phyloP scores from a whole-genome alignment of 2,329 filamentous ascomycete genomes.

The Hymenoscyphus infarciens region DNA sequence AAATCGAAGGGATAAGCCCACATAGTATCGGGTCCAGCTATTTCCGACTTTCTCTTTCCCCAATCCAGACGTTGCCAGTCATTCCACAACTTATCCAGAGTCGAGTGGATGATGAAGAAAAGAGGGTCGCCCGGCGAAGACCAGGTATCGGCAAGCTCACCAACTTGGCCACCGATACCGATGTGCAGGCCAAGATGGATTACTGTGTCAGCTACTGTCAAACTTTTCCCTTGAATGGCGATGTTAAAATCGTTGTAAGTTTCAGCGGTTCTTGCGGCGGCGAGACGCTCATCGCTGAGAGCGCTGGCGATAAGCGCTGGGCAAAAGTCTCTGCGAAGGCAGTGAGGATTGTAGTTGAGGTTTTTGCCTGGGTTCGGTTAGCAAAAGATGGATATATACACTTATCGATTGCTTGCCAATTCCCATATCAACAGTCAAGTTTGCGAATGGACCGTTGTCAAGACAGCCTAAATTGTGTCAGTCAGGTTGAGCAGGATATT shows the following conservation, averaged over 20 bases:
- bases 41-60: constrained; percentile 31
- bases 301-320: constrained; percentile 22
- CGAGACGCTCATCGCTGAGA: constrained; percentile 17
- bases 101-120: constrained; percentile 33
- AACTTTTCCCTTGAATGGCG: constrained; percentile 28
- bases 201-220: constrained; percentile 23
- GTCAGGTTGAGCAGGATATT: background rate
- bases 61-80: constrained; percentile 35
- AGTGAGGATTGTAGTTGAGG: constrained; percentile 33
- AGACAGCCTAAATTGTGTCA: constrained; percentile 43
- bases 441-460: constrained; percentile 38
- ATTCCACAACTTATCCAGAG: constrained; percentile 30
- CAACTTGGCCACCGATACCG: constrained; percentile 33
- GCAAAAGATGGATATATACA: background rate
- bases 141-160: constrained; percentile 33
- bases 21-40: constrained; percentile 35
- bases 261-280: constrained; percentile 20
- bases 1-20: constrained; percentile 37
- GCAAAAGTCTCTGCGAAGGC: constrained; percentile 35
- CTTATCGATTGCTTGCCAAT: constrained; percentile 5
- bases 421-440: constrained; percentile 14
- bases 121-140: constrained; percentile 37
- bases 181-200: constrained; percentile 33
- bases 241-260: constrained; percentile 33
- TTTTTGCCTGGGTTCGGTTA: background rate